Evolutionary conservation across 2,329 filamentous ascomycete species (phyloP), one percentile per base, ranked within the genome.

Genomic region (Fusarium caatingaense): DNA sequence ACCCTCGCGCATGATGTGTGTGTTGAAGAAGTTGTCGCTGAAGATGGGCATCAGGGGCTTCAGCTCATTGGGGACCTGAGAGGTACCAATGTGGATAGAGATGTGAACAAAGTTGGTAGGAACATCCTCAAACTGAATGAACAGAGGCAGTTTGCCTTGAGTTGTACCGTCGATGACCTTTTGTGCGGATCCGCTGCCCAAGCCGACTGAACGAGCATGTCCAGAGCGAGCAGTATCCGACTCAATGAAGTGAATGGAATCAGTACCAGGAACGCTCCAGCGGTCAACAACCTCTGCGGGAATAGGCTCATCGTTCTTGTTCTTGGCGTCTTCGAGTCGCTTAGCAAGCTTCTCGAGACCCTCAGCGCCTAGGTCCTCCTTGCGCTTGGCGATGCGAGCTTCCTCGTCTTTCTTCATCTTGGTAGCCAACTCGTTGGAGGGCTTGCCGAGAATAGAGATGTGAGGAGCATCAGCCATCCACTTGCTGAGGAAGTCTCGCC

Each of bases 101-200:
- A 98, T 87, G 73, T 95, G 92, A 9, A 97, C 93, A 78, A 99
- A 99, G 76, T 93, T 97, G 63, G 93, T 97, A 4, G 92, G 91
- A 16, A 98, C 94, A 76, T 97, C 91, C 80, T 99, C 96, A 71
- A 97, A 99, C 80, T 99, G 95, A n/a, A 99, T 86, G 80, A 98
- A 99, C 4, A 98, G 83, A 0, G 93, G 92, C n/a, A 90, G 78
- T 37, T 90, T 80, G 9, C 83, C 84, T 20, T 82, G 71, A 40
- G 87, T 85, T 42, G 93, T 88, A 16, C 85, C 83, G 77, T 98
- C 93, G 50, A 99, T 88, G 50, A 91, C 80, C 64, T 89, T 85
- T 79, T 99, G 96, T 7, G 93, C 88, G 6, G 86, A 79, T 71
- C 93, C 95, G 30, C 89, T 81, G 0, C 87, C 84, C 25, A 85